These are phyloP conservation scores for Aspergillus baeticus DNA, from an alignment of 495 filamentous ascomycete genomes.

Conservation along the genomic window DNA sequence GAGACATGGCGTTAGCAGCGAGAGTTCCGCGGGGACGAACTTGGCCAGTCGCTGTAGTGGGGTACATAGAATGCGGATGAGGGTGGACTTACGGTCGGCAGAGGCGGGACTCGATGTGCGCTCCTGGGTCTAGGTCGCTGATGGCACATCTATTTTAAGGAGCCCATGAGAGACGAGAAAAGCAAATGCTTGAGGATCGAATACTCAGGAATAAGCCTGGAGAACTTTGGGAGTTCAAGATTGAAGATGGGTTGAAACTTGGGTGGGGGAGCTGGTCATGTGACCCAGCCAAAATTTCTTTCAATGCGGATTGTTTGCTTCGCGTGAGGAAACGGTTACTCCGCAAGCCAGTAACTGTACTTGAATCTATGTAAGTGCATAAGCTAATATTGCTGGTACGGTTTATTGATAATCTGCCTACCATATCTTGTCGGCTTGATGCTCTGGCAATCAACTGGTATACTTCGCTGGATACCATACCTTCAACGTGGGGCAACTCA, in stretches of 20 bases:
- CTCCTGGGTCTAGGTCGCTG: neutral
- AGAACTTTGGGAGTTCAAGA: neutral
- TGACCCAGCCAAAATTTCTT: slow-evolving; percentile 13
- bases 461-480: neutral
- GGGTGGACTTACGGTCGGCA: slow-evolving; percentile 43
- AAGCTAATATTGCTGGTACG: too few relatives aligned
- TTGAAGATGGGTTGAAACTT: slow-evolving; percentile 12
- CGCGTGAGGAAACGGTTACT: too few relatives aligned
- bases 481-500: slow-evolving; percentile 9
- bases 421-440: too few relatives aligned
- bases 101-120: slow-evolving; percentile 6
- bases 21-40: slow-evolving; percentile 3
- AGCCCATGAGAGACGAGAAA: slow-evolving; percentile 16
- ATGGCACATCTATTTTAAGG: slow-evolving; percentile 4
- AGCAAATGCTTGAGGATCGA: neutral
- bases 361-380: too few relatives aligned
- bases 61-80: slow-evolving; percentile 13
- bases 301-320: neutral
- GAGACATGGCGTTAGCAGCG: neutral
- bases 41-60: slow-evolving; percentile 12
- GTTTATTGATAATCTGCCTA: too few relatives aligned
- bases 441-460: too few relatives aligned
- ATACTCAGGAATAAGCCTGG: neutral
- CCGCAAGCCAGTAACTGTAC: too few relatives aligned
- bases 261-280: slow-evolving; percentile 37